Evolutionary conservation across 345 rosid species (phyloP).

Genomic region (Psidium guajava): DNA sequence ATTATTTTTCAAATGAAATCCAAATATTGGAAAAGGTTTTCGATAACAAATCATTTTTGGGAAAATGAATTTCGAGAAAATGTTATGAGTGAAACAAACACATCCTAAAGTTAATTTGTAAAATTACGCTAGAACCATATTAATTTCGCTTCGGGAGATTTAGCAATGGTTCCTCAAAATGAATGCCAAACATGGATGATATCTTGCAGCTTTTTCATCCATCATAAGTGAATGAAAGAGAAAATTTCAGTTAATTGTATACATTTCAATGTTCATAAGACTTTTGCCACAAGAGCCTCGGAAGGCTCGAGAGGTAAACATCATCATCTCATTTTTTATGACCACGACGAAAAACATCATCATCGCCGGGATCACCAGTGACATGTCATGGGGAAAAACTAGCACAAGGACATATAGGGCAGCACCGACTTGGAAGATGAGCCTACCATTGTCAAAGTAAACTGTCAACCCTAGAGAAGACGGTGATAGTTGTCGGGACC

Average conservation of each 20-base stretch:
- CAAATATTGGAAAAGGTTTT: no score
- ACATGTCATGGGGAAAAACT: background rate
- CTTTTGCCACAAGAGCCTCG: background rate
- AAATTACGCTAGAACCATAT: background rate
- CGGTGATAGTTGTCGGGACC: no score
- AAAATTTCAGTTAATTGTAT: background rate
- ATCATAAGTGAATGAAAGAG: background rate
- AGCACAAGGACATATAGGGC: background rate
- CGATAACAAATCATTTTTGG: no score
- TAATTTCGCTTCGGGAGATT: background rate
- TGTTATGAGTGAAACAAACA: no score
- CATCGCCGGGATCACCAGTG: no score
- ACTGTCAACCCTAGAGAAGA: no score
- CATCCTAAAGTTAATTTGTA: no score
- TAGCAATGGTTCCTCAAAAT: background rate
- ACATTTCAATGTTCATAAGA: background rate
- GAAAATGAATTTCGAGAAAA: no score
- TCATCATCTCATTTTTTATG: background rate
- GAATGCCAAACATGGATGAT: background rate
- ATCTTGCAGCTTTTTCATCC: background rate
- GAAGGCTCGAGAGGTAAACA: background rate
- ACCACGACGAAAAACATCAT: background rate
- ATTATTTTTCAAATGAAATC: no score
- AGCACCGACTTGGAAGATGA: no score
- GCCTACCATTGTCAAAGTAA: no score